Percentiles rank a stretch among this genome's conserved stretches.
Evolutionary conservation across 2,329 filamentous ascomycete genomes (phyloP).

Genomic region (Xylaria sp.): DNA sequence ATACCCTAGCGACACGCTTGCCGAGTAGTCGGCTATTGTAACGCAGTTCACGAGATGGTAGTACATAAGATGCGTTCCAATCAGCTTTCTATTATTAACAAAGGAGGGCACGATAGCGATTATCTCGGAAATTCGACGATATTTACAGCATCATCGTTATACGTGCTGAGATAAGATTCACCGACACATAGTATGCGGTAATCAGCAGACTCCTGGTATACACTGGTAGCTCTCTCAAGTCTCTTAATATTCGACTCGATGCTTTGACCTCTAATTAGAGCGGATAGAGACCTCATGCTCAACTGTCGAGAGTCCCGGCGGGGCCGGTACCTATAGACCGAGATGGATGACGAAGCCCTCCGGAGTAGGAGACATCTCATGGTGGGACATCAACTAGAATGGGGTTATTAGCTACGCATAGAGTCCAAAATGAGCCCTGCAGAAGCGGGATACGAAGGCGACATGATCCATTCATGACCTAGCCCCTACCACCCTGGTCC

Average conservation of each 20-base stretch:
- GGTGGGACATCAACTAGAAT: constrained; percentile 13
- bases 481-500: constrained; percentile 14
- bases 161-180: neutral
- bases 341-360: constrained; percentile 31
- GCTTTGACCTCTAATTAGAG: neutral
- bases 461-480: constrained; percentile 11
- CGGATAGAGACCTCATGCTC: constrained; percentile 4
- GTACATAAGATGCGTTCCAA: constrained; percentile 4
- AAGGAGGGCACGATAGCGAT: constrained; percentile 11
- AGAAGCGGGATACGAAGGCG: constrained; percentile 25
- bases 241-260: constrained; percentile 7
- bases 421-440: constrained; percentile 15
- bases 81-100: neutral
- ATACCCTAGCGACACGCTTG: constrained; percentile 16
- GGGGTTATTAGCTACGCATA: constrained; percentile 14
- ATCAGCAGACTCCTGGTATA: neutral
- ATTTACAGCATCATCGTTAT: neutral
- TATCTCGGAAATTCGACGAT: neutral
- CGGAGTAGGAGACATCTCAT: constrained; percentile 18
- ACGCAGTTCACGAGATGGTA: neutral
- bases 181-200: neutral
- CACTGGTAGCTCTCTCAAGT: neutral
- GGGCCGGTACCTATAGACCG: constrained; percentile 13
- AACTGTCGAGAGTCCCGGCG: constrained; percentile 10
- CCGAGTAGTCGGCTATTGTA: constrained; percentile 9